Conservation (phyloP, 179 eudicot species). For the Nepenthes alata region DNA sequence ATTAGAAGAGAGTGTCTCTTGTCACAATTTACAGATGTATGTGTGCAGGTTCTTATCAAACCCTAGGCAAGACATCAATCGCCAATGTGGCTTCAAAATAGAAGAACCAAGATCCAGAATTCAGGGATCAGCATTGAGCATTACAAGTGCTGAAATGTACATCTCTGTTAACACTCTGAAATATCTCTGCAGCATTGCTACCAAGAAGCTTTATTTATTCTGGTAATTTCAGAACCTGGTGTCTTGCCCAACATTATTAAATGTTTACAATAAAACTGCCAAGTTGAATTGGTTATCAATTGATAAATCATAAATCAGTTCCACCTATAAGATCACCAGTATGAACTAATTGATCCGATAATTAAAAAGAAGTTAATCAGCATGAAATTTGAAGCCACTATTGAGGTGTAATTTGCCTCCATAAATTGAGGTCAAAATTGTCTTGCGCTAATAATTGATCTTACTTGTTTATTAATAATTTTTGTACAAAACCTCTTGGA, state of each 20-base stretch:
- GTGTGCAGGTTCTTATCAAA: slow-evolving; percentile 38
- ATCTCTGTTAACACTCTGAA: slow-evolving; percentile 19
- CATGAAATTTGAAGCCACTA: not conserved
- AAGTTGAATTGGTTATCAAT: not conserved
- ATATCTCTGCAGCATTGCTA: slow-evolving; percentile 20
- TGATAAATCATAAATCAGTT: not conserved
- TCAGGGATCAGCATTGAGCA: slow-evolving; percentile 30
- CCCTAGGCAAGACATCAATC: slow-evolving; percentile 23
- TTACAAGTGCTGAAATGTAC: slow-evolving; percentile 24
- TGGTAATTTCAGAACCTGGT: slow-evolving; percentile 49
- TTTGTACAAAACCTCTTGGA: too few relatives aligned
- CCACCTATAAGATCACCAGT: not conserved
- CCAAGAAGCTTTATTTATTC: slow-evolving; percentile 22
- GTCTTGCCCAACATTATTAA: slow-evolving; percentile 11
- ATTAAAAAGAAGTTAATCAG: not conserved
- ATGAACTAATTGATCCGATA: not conserved
- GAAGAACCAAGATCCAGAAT: slow-evolving; percentile 33
- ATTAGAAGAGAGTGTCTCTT: too few relatives aligned
- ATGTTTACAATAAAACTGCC: not conserved
- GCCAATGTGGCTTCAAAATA: slow-evolving; percentile 29
- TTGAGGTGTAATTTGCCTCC: too few relatives aligned
- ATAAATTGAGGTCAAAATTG: too few relatives aligned
- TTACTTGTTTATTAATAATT: too few relatives aligned
- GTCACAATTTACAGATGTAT: slow-evolving; percentile 16
- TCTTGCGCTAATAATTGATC: too few relatives aligned